Base-by-base conservation (phyloP, 352 stramenopile species). In the Phytophthora aleatoria region DNA sequence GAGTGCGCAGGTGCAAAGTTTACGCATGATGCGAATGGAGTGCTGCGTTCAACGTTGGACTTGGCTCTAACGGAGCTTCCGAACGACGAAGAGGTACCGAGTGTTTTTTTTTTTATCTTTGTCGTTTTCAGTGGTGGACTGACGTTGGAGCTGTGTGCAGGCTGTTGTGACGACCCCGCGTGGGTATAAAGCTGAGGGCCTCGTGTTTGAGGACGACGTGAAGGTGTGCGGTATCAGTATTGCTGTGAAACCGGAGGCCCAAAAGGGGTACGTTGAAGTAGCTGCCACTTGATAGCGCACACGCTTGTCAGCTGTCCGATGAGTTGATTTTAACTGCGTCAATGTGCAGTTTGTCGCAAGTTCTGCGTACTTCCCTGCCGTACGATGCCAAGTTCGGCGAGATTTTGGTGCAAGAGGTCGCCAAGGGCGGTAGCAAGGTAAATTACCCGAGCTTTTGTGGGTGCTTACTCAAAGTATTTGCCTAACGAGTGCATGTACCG, bases 161-260 rank as follows among this genome's bases (percentile, higher is more conserved):
- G 76, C 82, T 52, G 79, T 95, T 16, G 83, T 95, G 57, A 91
- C 76, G 28, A 95, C 85, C 0, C 84, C 85, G 8, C 71, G 76
- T 15, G 87, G 84, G n/a, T 75, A 94, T 69, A 91, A 92, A 67
- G 68, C 52, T 3, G 73, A 92, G 48, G 83, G 84, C 3, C 68
- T 92, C 30, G 60, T 87, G 38, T 90, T 94, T 42, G 83, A 94
- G 63, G 81, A 94, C 26, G 77, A 85, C 27, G 81, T 93, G 33
- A 92, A 91, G 63, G 76, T 95, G 50, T 90, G 72, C 50, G 87
- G 84, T 13, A 78, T 95, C 45, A 86, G 73, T 41, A 70, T 95
- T 28, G 69, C 73, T 5, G 65, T 71, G 8, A 79, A 81, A 10
- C 56, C 69, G 3, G 78, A 88, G 20, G 73, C 83, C 9, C 75